Base-by-base conservation (phyloP, 805 yeast genomes). In the Hanseniaspora lachancei region DNA sequence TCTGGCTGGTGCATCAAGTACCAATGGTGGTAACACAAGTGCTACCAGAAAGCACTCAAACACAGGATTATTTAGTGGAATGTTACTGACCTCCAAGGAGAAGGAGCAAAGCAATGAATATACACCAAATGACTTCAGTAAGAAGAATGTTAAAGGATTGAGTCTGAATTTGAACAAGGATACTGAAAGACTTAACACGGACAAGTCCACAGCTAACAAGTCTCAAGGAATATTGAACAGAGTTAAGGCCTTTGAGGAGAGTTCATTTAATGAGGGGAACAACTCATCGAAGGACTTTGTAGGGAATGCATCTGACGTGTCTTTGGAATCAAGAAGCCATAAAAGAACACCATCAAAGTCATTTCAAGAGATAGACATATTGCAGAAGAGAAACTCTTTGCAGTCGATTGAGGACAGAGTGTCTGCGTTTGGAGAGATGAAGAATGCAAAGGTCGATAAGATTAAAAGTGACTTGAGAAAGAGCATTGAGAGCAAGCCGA, bases 41-140 rank as follows among this genome's bases (percentile, higher is more conserved):
- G 23, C 34, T 27, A 21, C 27, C 5, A 61, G 68, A 56, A 63
- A 64, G 50, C 66, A 65, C 3, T 64, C 68, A 18, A 61, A 62
- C 15, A 62, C 65, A 24, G 62, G 64, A 10, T 46, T 66, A 29
- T 62, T 64, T 34, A 59, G 63, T 4, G 59, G 61, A 10, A 59
- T 64, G 59, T 39, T 62, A 6, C 61, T 58, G 44, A 55, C 62
- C 13, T 18, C 53, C 27, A n/a, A 44, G 15, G 35, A 43, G 5
- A 41, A 18, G 10, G 32, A 40, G 7, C n/a, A 38, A 4, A 21
- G 29, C 16, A 38, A 32, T n/a, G 42, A 41, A 16, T 2, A 32
- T 32, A 4, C n/a, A 18, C 1, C 29, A 18, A 35, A 42, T 23
- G 23, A 42, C 2, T 21, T 15, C 23, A 32, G 35, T 32, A 32